These are phyloP conservation scores for Endogone sp. DNA, from an alignment of 192 early-diverging fungal genomes.

Conservation along the genomic window DNA sequence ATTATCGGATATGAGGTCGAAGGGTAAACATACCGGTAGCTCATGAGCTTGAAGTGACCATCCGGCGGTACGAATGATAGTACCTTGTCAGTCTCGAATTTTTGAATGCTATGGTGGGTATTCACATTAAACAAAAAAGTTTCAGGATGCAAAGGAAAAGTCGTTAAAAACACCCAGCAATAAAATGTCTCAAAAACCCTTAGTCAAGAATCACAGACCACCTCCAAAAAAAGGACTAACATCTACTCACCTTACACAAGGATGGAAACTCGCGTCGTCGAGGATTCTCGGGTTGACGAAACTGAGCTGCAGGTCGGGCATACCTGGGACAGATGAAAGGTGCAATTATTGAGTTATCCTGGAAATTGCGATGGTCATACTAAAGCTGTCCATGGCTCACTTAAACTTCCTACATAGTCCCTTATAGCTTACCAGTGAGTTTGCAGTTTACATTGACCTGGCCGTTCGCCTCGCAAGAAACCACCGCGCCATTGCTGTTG, in stretches of 20 bases:
- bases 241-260: slow-evolving; percentile 64
- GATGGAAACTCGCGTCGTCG: slow-evolving; percentile 87
- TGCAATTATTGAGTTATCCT: not conserved
- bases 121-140: too few species aligned
- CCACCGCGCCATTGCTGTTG: slow-evolving; percentile 45
- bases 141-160: too few species aligned
- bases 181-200: too few species aligned
- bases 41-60: slow-evolving; percentile 85
- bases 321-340: slow-evolving; percentile 41
- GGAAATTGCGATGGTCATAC: slow-evolving; percentile 5
- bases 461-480: slow-evolving; percentile 78
- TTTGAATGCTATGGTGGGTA: slow-evolving; percentile 41
- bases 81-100: slow-evolving; percentile 74
- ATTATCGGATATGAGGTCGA: not conserved
- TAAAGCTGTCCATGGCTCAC: too few species aligned
- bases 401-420: not conserved
- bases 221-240: not conserved
- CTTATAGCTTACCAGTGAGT: slow-evolving; percentile 60
- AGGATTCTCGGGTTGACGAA: slow-evolving; percentile 67
- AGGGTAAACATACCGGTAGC: slow-evolving; percentile 61
- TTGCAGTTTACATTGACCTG: slow-evolving; percentile 69
- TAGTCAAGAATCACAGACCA: not conserved
- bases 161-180: too few species aligned
- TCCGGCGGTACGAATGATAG: slow-evolving; percentile 95
- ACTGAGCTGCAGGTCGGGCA: slow-evolving; percentile 83